Conservation (phyloP, 2,329 filamentous ascomycete genomes). For the Tolypocladium tundrense region DNA sequence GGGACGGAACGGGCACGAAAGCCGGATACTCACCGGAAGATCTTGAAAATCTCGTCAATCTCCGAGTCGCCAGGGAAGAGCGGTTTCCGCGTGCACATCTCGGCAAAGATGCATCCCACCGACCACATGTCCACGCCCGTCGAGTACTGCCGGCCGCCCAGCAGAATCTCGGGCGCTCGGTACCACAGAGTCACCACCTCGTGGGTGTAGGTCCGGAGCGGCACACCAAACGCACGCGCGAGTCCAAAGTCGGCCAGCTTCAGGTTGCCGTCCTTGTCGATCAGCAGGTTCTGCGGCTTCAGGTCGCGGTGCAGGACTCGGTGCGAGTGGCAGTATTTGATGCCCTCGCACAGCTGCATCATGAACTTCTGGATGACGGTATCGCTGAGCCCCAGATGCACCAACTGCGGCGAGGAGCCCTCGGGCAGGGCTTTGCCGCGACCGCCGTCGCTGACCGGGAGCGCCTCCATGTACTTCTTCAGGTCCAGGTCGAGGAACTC, state of each 20-base stretch:
- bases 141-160: constrained; percentile 84
- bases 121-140: constrained; percentile 97
- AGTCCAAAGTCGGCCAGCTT: constrained; percentile 88
- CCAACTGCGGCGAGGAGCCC: constrained; percentile 53
- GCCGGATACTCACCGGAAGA: constrained; percentile 57
- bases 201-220: constrained; percentile 84
- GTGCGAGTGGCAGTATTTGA: constrained; percentile 82
- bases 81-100: constrained; percentile 92
- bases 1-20: not conserved
- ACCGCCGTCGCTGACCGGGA: constrained; percentile 75
- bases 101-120: constrained; percentile 86
- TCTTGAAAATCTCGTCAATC: constrained; percentile 34
- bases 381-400: constrained; percentile 62
- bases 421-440: constrained; percentile 78
- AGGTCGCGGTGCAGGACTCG: constrained; percentile 79
- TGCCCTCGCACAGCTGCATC: constrained; percentile 74
- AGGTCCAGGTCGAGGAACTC: constrained; percentile 87
- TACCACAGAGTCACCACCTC: constrained; percentile 96
- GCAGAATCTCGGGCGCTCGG: constrained; percentile 78
- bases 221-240: constrained; percentile 82
- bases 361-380: constrained; percentile 89
- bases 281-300: constrained; percentile 85
- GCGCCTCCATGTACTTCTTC: constrained; percentile 93
- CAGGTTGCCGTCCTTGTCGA: constrained; percentile 76
- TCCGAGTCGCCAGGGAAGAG: constrained; percentile 84